Conservation (phyloP, 2,329 filamentous ascomycete species). For the Apiospora pterosperma region DNA sequence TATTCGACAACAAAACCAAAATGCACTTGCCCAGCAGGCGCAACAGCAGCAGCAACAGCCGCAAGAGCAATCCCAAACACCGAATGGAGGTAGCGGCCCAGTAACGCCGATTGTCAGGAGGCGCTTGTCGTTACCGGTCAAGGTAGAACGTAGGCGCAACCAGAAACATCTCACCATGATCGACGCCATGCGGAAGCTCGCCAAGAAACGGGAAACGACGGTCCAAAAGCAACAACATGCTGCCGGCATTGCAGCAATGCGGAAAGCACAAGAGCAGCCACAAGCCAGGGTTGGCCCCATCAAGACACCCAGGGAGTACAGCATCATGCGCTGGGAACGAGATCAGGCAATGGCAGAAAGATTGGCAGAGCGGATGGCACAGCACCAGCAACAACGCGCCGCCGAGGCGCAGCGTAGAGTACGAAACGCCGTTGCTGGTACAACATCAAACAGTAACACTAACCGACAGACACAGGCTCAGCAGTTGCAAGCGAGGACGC, state of each 20-base stretch:
- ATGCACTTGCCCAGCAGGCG: slow-evolving; percentile 35
- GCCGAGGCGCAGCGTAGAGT: slow-evolving; percentile 54
- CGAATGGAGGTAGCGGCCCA: slow-evolving; percentile 25
- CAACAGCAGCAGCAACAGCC: slow-evolving; percentile 21
- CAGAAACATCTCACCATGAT: slow-evolving; percentile 85
- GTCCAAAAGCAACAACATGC: slow-evolving; percentile 85
- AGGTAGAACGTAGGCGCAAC: slow-evolving; percentile 82
- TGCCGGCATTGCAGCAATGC: slow-evolving; percentile 70
- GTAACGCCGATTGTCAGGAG: slow-evolving; percentile 54
- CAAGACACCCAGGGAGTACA: slow-evolving; percentile 89
- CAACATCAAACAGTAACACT: slow-evolving; percentile 18
- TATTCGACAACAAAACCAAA: slow-evolving; percentile 51
- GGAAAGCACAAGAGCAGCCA: slow-evolving; percentile 70
- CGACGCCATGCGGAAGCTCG: slow-evolving; percentile 91
- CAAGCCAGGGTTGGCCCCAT: slow-evolving; percentile 43
- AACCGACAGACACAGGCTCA: slow-evolving; percentile 28
- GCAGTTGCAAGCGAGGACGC: slow-evolving; percentile 41
- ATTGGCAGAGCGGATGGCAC: slow-evolving; percentile 56
- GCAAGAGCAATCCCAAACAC: slow-evolving; percentile 26
- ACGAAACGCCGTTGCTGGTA: slow-evolving; percentile 27
- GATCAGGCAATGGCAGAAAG: slow-evolving; percentile 67
- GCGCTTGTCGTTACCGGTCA: slow-evolving; percentile 72
- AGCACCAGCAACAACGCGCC: slow-evolving; percentile 54
- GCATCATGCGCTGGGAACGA: slow-evolving; percentile 80
- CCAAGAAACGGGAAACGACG: slow-evolving; percentile 86